Base-by-base conservation (phyloP, 345 rosid species). In the Nasturtium officinale region DNA sequence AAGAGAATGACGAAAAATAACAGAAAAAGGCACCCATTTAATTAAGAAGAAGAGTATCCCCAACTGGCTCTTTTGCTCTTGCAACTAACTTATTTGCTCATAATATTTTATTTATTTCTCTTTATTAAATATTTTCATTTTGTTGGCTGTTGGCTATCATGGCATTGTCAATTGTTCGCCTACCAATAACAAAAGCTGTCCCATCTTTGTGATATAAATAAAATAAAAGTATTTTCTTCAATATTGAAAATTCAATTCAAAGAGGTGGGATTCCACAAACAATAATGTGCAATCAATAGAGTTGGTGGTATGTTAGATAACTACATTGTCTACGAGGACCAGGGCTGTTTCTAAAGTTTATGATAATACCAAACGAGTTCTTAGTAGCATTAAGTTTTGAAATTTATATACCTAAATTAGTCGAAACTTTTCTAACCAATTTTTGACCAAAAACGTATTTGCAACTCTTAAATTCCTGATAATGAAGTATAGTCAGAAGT, bases 61-160 rank as follows among this genome's bases (percentile, higher is more conserved):
- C 73, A 67, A 68, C 68, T 60, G 55, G 62, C 68, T 67, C 21
- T 10, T 59, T 59, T 38, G 47, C 43, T 66, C 48, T 67, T 59
- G 62, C 73, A 74, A 67, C 74, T 52, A 75, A 75, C 74, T 67
- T 60, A 38, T 52, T 67, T 67, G 69, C 52, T 75, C 78, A 60
- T 13, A 38, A 10, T 47, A 26, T 67, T 46, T 59, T 38, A 15
- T 43, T 26, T 42, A 38, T 40, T 25, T 40, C 0, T 53, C 42
- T 2, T 25, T 21, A 25, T 60, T 48, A 10, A 50, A 35, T 53
- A 33, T 55, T 23, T 45, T 65, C 12, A 37, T 46, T 56, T 33
- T 65, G 72, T 73, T 65, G 59, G 73, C 54, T 59, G 45, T 65
- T 66, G 74, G 78, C 63, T 75, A n/a, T n/a, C n/a, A n/a, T n/a